Percentiles rank a stretch among this genome's conserved stretches.
phyloP scores from a whole-genome alignment of 129 eudicot genomes.

The Cynara cardunculus region DNA sequence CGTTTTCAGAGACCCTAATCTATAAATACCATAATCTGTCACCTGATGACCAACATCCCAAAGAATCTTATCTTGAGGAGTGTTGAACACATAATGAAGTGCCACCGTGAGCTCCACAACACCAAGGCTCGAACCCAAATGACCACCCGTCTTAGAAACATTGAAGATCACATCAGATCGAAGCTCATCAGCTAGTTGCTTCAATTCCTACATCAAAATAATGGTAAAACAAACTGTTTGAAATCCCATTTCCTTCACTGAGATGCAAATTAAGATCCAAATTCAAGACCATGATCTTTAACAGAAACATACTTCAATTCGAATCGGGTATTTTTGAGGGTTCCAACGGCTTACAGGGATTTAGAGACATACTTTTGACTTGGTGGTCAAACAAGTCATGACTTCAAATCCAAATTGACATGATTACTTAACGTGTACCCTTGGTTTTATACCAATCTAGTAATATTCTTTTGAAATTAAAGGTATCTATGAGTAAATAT shows the following conservation, averaged over 20 bases:
- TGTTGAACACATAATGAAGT: slow-evolving; percentile 88
- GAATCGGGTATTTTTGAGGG: too few species aligned
- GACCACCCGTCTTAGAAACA: slow-evolving; percentile 95
- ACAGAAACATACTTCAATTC: too few species aligned
- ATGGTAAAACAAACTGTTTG: background rate
- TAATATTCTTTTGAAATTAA: background rate
- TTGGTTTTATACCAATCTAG: background rate
- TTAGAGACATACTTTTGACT: background rate
- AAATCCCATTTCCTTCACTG: background rate
- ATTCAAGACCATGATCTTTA: background rate
- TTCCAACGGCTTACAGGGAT: too few species aligned
- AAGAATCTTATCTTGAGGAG: slow-evolving; percentile 88
- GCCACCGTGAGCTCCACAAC: slow-evolving; percentile 98
- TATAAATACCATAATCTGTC: slow-evolving; percentile 2
- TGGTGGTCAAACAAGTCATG: background rate
- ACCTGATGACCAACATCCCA: slow-evolving; percentile 99
- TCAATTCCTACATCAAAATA: slow-evolving; percentile 57
- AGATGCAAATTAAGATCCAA: background rate
- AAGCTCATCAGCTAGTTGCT: slow-evolving; percentile 84
- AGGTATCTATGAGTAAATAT: background rate
- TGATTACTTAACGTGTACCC: background rate
- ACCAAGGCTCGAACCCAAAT: slow-evolving; percentile 96
- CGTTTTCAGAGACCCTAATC: background rate
- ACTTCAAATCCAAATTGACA: background rate
- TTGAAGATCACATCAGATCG: slow-evolving; percentile 90